These are phyloP conservation scores for Gymnopilus junonius DNA, from an alignment of 768 basidiomycete species.

Conservation along the genomic window DNA sequence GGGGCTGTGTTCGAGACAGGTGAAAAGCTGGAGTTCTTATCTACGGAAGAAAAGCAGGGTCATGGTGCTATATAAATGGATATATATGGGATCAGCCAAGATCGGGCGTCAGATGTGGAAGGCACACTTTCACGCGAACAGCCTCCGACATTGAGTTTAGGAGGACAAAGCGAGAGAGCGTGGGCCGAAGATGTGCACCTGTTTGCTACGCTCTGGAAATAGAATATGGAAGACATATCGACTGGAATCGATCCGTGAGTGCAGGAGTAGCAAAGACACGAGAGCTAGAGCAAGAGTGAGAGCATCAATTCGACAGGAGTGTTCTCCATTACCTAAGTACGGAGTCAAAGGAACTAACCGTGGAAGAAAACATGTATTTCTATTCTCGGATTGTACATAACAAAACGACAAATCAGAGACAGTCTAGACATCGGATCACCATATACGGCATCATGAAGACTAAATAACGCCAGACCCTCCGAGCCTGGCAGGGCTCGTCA, in stretches of 20 bases:
- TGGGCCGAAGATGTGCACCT: slow-evolving; percentile 25
- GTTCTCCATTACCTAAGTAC: slow-evolving; percentile 16
- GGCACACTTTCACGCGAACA: slow-evolving; percentile 33
- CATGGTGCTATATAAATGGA: slow-evolving; percentile 32
- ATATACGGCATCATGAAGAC: slow-evolving; percentile 28
- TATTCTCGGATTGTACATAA: slow-evolving; percentile 16
- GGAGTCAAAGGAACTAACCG: slow-evolving; percentile 11
- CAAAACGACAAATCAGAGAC: slow-evolving; percentile 18
- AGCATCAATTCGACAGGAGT: neutral
- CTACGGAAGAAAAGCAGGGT: slow-evolving; percentile 33
- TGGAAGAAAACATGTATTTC: slow-evolving; percentile 11
- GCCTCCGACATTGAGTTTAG: slow-evolving; percentile 37
- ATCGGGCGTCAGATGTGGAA: slow-evolving; percentile 39
- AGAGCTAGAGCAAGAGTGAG: neutral
- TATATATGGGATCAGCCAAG: slow-evolving; percentile 24
- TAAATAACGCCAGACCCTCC: slow-evolving; percentile 17
- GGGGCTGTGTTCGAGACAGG: slow-evolving; percentile 21
- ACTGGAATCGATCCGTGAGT: slow-evolving; percentile 1
- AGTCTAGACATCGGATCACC: slow-evolving; percentile 18
- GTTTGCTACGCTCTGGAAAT: neutral
- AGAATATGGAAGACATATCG: neutral
- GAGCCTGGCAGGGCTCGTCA: slow-evolving; percentile 14
- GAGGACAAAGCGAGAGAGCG: slow-evolving; percentile 29
- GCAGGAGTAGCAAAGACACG: neutral
- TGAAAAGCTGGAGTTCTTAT: slow-evolving; percentile 32